Evolutionary conservation across 345 rosid species (phyloP), one percentile per base, ranked within the genome.

Genomic region (Alliaria petiolata): DNA sequence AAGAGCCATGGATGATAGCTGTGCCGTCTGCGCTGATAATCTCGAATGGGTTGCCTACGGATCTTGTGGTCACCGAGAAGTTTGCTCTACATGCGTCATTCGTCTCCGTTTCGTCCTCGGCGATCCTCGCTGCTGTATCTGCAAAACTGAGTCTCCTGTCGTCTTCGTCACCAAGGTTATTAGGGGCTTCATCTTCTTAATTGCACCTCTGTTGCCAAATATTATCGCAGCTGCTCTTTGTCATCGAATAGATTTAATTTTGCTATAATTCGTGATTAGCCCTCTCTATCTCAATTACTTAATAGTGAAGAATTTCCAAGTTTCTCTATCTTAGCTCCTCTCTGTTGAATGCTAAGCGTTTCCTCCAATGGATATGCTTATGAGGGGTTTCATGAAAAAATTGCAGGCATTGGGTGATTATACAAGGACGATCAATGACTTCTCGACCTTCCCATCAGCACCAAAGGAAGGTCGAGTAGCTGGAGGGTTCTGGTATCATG

Each of bases 41-140:
- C 80, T 93, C 55, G 92, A 93, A 69, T 93, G 98, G 98, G 96
- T 87, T 69, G 95, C 95, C 12, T 93, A 93, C 40, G 97, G 96
- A 2, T 70, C 91, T 5, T 91, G 97, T 64, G 96, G 96, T n/a
- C 98, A 93, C 79, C 88, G 90, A 5, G 98, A 93, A 7, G 97
- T 90, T 35, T 93, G 97, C 85, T 83, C 95, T 11, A 90, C 92
- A 43, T 93, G 97, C 78, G 87, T 93, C 17, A 85, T 85, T 62
- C 96, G 96, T 39, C 92, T 93, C 75, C 96, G 98, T n/a, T 90
- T 89, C 79, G 83, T 89, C 72, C 85, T 91, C 77, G 78, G 79
- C 42, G 99, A 95, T 79, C 82, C 83, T 47, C 87, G 91, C 3
- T 95, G 99, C 83, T 93, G 98, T 79, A 86, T 93, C 77, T 93